phyloP scores from a whole-genome alignment of 2,329 filamentous ascomycete genomes.

The Lanzia echinophila region DNA sequence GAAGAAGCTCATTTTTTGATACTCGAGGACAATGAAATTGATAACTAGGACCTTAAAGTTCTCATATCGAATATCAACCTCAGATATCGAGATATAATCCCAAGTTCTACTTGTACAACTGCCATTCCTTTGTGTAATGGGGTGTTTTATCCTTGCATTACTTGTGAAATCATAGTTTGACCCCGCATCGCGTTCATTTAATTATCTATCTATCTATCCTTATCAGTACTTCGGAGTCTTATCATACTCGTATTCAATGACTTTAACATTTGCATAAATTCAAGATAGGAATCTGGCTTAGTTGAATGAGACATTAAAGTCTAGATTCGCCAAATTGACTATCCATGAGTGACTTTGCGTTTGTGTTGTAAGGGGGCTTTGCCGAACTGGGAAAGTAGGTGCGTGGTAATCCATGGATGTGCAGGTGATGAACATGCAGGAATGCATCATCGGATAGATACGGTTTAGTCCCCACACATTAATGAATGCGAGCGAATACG shows the following conservation, averaged over 20 bases:
- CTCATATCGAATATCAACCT: not conserved
- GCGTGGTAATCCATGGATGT: no score
- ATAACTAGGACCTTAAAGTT: not conserved
- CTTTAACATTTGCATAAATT: not conserved
- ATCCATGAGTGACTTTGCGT: no score
- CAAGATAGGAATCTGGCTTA: conserved; percentile 1
- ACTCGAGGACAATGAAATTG: not conserved
- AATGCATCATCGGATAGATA: no score
- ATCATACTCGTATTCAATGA: not conserved
- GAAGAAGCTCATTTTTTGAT: not conserved
- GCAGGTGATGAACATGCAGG: no score
- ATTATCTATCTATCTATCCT: not conserved
- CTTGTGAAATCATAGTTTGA: not conserved
- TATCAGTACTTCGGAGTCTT: not conserved
- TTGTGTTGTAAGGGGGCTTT: not conserved
- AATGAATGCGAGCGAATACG: no score
- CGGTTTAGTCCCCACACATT: no score
- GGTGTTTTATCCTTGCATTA: not conserved
- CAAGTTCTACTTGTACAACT: not conserved
- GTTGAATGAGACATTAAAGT: not conserved
- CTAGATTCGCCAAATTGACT: no score
- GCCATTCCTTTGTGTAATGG: not conserved
- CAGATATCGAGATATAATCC: not conserved
- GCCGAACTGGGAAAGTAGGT: not conserved
- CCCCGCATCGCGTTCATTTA: conserved; percentile 2